phyloP scores from a whole-genome alignment of 306 rosid genomes.

The Styphnolobium japonicum region DNA sequence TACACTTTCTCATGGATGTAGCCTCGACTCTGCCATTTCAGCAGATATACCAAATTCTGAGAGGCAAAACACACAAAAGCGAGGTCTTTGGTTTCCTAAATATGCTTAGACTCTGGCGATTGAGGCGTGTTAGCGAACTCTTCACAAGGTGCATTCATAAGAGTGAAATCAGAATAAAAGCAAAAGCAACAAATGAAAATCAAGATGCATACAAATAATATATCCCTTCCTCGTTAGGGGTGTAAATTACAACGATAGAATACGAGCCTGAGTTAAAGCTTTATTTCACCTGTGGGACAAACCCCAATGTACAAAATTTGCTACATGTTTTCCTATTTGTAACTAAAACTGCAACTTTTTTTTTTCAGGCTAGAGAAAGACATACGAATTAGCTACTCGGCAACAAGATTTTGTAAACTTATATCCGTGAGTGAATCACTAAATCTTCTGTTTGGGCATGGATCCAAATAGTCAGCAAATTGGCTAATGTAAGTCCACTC shows the following conservation, averaged over 20 bases:
- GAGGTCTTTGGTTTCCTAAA: slow-evolving; percentile 61
- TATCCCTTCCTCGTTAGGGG: not conserved
- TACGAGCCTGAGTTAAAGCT: not conserved
- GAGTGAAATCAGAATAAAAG: not conserved
- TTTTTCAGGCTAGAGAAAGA: slow-evolving; percentile 83
- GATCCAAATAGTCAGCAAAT: not conserved
- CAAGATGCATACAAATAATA: not conserved
- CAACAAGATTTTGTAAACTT: slow-evolving; percentile 64
- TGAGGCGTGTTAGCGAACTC: slow-evolving; percentile 70
- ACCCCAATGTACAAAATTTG: not conserved
- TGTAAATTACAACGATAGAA: not conserved
- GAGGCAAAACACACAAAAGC: slow-evolving; percentile 28
- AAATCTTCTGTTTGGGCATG: not conserved
- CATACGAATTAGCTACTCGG: slow-evolving; percentile 72
- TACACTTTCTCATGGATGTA: slow-evolving; percentile 64
- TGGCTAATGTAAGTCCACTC: not conserved
- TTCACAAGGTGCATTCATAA: slow-evolving; percentile 54
- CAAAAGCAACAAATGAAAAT: not conserved
- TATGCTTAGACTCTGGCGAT: slow-evolving; percentile 86
- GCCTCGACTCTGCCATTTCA: slow-evolving; percentile 79
- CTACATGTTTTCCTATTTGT: not conserved
- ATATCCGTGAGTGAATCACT: slow-evolving; percentile 59
- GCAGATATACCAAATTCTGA: slow-evolving; percentile 45
- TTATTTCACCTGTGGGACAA: no score
- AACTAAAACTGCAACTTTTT: slow-evolving; percentile 1